Percentiles rank a stretch among this genome's conserved stretches.
Evolutionary conservation across 352 stramenopile species (phyloP).

Genomic region (Peronospora tabacina): DNA sequence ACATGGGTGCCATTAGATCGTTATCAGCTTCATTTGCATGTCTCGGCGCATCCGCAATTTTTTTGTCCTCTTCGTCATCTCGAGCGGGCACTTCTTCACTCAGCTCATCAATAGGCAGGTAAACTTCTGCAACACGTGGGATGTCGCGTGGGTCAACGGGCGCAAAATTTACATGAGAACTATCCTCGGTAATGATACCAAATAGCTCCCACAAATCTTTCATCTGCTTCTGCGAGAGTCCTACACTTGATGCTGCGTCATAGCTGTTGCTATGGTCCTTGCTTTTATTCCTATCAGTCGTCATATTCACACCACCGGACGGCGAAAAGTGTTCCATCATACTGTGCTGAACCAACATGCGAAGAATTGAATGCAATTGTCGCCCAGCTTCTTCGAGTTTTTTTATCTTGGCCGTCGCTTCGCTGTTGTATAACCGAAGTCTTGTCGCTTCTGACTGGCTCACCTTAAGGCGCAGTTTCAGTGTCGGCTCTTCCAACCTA

Average conservation of each 20-base stretch:
- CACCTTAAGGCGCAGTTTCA: slow-evolving; percentile 59
- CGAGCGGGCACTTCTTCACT: slow-evolving; percentile 14
- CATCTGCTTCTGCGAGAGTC: slow-evolving; percentile 40
- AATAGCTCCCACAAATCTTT: slow-evolving; percentile 47
- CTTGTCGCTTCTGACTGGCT: slow-evolving; percentile 68
- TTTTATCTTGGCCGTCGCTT: slow-evolving; percentile 48
- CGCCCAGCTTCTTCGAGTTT: slow-evolving; percentile 52
- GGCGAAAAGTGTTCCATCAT: slow-evolving; percentile 56
- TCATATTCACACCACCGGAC: slow-evolving; percentile 12
- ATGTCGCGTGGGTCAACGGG: slow-evolving; percentile 24
- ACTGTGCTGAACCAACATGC: slow-evolving; percentile 57
- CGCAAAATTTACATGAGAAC: slow-evolving; percentile 6
- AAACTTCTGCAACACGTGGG: slow-evolving; percentile 27
- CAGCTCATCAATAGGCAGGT: slow-evolving; percentile 26
- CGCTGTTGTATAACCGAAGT: slow-evolving; percentile 41
- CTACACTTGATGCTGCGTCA: slow-evolving; percentile 14
- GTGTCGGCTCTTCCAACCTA: slow-evolving; percentile 54
- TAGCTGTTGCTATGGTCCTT: slow-evolving; percentile 24
- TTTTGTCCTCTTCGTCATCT: slow-evolving; percentile 14
- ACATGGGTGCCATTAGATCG: slow-evolving; percentile 16
- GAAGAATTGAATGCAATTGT: slow-evolving; percentile 51
- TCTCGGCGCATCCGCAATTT: slow-evolving; percentile 1
- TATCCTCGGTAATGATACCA: slow-evolving; percentile 29
- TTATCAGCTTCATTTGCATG: slow-evolving; percentile 5
- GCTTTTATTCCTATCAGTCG: slow-evolving; percentile 19